Evolutionary conservation across 371 early-diverging fungal genomes (phyloP).

Genomic region (Gilbertella persicaria): DNA sequence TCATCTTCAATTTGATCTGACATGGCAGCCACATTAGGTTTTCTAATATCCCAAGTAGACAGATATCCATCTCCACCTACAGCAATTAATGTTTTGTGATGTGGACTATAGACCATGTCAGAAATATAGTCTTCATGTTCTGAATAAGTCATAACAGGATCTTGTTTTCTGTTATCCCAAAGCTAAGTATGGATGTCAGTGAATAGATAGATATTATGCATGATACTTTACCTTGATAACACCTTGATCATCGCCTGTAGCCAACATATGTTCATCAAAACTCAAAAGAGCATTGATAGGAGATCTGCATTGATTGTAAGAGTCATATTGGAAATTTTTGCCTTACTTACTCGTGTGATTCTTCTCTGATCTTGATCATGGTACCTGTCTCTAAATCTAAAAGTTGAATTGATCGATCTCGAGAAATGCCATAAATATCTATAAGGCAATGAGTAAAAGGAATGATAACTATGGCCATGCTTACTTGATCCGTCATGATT

Average conservation of each 20-base stretch:
- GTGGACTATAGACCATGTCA: conserved; percentile 64
- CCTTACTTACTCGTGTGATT: conserved; percentile 75
- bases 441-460: not conserved
- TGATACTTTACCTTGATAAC: conserved; percentile 73
- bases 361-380: conserved; percentile 55
- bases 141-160: conserved; percentile 61
- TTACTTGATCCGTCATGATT: conserved; percentile 67
- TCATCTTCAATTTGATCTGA: conserved; percentile 90
- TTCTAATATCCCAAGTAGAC: conserved; percentile 83
- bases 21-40: conserved; percentile 60
- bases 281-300: conserved; percentile 76
- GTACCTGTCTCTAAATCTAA: conserved; percentile 73
- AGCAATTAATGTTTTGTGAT: conserved; percentile 68
- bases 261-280: conserved; percentile 65
- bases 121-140: conserved; percentile 88
- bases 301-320: conserved; percentile 35
- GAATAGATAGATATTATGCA: no score
- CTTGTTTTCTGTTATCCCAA: conserved; percentile 82
- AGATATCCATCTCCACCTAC: conserved; percentile 86
- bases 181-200: conserved; percentile 13
- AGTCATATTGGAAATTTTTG: no score
- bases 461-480: not conserved
- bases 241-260: conserved; percentile 90
- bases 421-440: conserved; percentile 74
- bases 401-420: conserved; percentile 76